These are phyloP conservation scores for Sporisorium graminicola DNA, from an alignment of 1,284 basidiomycete species.

Conservation along the genomic window DNA sequence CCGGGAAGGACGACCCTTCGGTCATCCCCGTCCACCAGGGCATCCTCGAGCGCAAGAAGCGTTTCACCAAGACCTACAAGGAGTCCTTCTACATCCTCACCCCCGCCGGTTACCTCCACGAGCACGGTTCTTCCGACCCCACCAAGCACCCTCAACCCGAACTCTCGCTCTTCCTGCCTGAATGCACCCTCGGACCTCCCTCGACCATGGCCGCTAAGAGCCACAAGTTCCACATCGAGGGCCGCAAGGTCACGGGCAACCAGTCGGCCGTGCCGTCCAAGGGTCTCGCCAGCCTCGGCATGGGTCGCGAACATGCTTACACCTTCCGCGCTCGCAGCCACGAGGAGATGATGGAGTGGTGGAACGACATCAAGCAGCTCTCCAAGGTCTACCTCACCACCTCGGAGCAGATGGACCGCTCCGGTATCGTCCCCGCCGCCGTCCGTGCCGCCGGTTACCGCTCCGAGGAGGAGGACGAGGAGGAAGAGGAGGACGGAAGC, in stretches of 20 bases:
- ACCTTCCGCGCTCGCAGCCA: conserved; percentile 89
- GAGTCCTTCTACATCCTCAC: conserved; percentile 88
- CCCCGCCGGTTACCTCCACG: conserved; percentile 94
- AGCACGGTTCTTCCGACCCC: conserved; percentile 86
- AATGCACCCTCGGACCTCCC: conserved; percentile 96
- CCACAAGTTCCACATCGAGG: conserved; percentile 98
- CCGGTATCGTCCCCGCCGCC: conserved; percentile 91
- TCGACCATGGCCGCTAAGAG: conserved; percentile 78
- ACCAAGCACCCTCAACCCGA: conserved; percentile 76
- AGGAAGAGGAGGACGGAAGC: conserved; percentile 79
- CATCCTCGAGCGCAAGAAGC: conserved; percentile 94
- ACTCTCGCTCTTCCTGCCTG: conserved; percentile 91
- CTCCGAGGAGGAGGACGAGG: conserved; percentile 74
- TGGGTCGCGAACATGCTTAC: conserved; percentile 78
- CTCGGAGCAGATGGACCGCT: conserved; percentile 91
- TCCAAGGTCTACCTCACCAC: conserved; percentile 95
- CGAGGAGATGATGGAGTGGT: conserved; percentile 99
- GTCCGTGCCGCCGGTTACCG: conserved; percentile 88
- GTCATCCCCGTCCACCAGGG: conserved; percentile 91
- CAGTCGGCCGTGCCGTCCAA: conserved; percentile 75
- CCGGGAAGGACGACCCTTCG: conserved; percentile 90
- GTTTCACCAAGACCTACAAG: conserved; percentile 90
- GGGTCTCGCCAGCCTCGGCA: conserved; percentile 74
- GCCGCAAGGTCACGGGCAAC: conserved; percentile 81
- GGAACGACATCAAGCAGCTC: conserved; percentile 98